Base-by-base conservation (phyloP, 2,329 filamentous ascomycete species). In the Fusarium paranaense region DNA sequence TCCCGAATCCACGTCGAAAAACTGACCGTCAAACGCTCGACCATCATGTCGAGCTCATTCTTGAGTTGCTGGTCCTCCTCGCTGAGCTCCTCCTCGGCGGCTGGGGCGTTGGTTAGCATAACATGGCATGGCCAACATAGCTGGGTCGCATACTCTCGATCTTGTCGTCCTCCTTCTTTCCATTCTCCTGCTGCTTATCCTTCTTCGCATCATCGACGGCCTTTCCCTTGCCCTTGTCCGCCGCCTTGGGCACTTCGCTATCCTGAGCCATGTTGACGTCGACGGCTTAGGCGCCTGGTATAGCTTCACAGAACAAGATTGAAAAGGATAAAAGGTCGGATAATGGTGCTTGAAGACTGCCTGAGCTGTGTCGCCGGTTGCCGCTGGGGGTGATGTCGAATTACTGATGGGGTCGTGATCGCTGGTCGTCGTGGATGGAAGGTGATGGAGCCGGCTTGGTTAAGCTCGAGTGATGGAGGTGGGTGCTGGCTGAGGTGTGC, bases 1-100 rank as follows among this genome's bases (percentile, higher is more conserved):
- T 10, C 27, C 18, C 30, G 5, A 11, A n/a, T 38, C 5, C 10
- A n/a, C 8, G 18, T 47, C 13, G 33, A 25, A 1, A 9, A 5
- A 78, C 85, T 80, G 86, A 97, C 95, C 83, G 94, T 94, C 89
- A 99, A 88, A 81, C 97, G 91, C 86, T 99, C 97, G 10, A 98
- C 96, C 62, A 99, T 90, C 95, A 98, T 97, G 77, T 99, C 97
- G 72, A 99, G 92, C 86, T 99, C 97, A 81, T 90, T 95, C 88
- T 99, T 99, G 81, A 99, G 91, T 87, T 98, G 95, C 86, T 98
- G 95, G 77, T 99, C 97, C 84, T 99, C 97, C 81, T 99, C 97
- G 81, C 90, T 99, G 78, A 99, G 92, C 85, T 99, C 97, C 86
- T 98, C 96, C 86, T 88, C 82, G 80, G 83, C 85, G 37, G 79